A percentile compares a stretch with the other conserved stretches of the same genome.
Conservation (phyloP, 2,329 filamentous ascomycete genomes). For the Septoria petroselini region DNA sequence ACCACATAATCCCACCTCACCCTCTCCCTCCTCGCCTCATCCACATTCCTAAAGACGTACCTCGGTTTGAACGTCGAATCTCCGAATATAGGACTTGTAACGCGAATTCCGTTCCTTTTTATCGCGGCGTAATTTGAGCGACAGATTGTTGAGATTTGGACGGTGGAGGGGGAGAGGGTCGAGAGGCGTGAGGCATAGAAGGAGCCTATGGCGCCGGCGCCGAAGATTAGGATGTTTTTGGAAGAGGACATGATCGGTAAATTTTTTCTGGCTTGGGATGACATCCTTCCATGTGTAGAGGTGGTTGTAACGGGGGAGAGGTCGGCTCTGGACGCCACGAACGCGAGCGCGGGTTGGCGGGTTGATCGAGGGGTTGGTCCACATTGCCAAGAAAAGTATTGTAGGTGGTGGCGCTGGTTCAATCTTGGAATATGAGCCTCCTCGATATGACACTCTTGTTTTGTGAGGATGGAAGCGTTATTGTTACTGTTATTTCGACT, state of each 20-base stretch:
- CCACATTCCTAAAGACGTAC: constrained; percentile 58
- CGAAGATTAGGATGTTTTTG: constrained; percentile 62
- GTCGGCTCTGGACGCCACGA: no score
- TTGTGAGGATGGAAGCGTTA: no score
- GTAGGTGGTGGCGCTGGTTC: no score
- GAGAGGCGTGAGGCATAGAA: constrained; percentile 69
- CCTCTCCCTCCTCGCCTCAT: constrained; percentile 47
- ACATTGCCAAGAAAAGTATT: no score
- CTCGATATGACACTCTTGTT: no score
- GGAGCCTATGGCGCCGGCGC: constrained; percentile 67
- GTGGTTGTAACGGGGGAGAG: no score
- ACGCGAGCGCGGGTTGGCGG: no score
- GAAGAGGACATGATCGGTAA: constrained; percentile 28
- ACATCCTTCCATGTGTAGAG: neutral
- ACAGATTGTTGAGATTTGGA: constrained; percentile 67
- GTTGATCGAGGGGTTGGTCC: no score
- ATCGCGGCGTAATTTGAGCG: constrained; percentile 69
- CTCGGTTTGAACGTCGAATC: constrained; percentile 62
- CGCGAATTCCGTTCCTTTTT: constrained; percentile 56
- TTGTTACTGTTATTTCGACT: no score
- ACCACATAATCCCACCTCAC: constrained; percentile 61
- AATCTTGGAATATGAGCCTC: no score
- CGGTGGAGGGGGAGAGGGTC: constrained; percentile 46
- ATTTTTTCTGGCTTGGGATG: no score
- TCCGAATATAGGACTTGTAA: constrained; percentile 65